Conservation (phyloP, 179 eudicot genomes). For the Spergularia azorica region DNA sequence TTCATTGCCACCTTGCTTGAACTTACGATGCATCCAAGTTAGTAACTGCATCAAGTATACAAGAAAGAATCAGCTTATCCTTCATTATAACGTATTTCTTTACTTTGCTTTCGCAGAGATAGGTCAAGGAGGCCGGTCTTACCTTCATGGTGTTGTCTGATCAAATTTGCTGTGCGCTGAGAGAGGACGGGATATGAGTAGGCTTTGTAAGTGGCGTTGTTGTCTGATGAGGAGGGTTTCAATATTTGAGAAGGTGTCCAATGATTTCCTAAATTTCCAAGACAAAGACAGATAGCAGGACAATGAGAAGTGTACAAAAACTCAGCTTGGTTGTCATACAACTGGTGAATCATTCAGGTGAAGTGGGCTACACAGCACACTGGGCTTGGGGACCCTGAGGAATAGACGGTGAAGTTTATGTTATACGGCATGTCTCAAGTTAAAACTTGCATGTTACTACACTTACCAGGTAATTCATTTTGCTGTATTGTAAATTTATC, state of each 20-base stretch:
- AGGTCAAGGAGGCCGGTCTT: constrained; percentile 12
- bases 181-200: constrained; percentile 20
- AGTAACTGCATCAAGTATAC: constrained; percentile 57
- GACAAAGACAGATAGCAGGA: constrained; percentile 32
- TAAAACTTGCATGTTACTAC: not conserved
- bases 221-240: constrained; percentile 8
- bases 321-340: constrained; percentile 32
- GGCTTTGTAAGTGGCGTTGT: constrained; percentile 1
- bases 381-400: constrained; percentile 26
- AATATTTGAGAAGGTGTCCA: constrained; percentile 10
- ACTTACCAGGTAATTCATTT: not conserved
- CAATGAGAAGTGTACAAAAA: constrained; percentile 42
- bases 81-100: not conserved
- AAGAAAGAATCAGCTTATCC: constrained; percentile 10
- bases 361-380: constrained; percentile 18
- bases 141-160: constrained; percentile 63
- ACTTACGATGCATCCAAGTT: constrained; percentile 96
- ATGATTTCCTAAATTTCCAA: constrained; percentile 7
- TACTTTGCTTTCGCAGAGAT: not conserved
- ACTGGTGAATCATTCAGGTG: constrained; percentile 32
- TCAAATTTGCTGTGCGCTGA: constrained; percentile 18
- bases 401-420: constrained; percentile 12
- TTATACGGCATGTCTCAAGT: not conserved
- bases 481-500: not conserved
- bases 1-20: constrained; percentile 61